A percentile compares a stretch with the other conserved stretches of the same genome.
These are phyloP conservation scores for Calophaca sinica DNA, from an alignment of 306 rosid species.

Conservation along the genomic window DNA sequence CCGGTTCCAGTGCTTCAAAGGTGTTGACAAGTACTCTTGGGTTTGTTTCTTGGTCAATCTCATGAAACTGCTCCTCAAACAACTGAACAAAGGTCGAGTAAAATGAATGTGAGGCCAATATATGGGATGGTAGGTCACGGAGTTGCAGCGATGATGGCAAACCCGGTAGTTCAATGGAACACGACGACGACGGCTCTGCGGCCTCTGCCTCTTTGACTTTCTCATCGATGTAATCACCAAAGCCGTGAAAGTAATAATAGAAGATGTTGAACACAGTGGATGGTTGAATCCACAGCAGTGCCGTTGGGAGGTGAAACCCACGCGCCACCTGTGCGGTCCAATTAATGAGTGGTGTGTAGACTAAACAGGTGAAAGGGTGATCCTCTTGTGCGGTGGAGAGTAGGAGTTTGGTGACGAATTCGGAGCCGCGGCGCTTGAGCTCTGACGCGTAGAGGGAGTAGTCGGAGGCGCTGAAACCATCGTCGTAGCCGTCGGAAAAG, in stretches of 20 bases:
- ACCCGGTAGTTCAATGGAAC: no score
- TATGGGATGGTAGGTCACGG: no score
- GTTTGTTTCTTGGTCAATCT: conserved; percentile 37
- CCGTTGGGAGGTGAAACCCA: conserved; percentile 33
- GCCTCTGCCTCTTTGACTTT: no score
- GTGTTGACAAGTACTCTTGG: conserved; percentile 51
- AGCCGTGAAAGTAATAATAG: no score
- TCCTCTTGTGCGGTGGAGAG: conserved; percentile 30
- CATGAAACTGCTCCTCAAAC: conserved; percentile 39
- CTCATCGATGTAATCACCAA: no score
- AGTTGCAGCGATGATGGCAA: no score
- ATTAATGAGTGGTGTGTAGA: conserved; percentile 43
- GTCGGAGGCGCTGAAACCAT: not conserved
- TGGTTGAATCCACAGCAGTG: no score
- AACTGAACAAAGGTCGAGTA: not conserved
- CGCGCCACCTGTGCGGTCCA: conserved; percentile 53
- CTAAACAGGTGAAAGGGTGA: conserved; percentile 49
- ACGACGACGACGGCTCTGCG: no score
- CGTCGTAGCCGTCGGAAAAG: conserved; percentile 60
- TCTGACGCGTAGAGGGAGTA: not conserved
- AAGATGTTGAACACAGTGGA: no score
- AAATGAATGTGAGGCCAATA: no score
- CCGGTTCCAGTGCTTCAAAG: conserved; percentile 52
- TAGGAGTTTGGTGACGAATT: conserved; percentile 40
- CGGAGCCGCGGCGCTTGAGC: conserved; percentile 45